Evolutionary conservation across 306 rosid genomes (phyloP).

Genomic region (Lathyrus sativus): DNA sequence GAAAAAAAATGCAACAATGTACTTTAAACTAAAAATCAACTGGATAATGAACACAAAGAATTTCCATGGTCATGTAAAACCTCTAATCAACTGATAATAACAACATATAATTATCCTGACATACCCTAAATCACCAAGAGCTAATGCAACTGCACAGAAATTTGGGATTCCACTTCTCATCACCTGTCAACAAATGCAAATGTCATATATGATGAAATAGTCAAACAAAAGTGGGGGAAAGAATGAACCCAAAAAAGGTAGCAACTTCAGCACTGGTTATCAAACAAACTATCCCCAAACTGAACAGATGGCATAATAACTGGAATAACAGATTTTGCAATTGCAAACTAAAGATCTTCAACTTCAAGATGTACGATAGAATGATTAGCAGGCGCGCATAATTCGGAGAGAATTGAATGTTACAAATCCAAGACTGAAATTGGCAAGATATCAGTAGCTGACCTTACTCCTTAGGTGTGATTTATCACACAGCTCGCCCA

Average conservation of each 20-base stretch:
- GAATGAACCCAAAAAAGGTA: constrained; percentile 10
- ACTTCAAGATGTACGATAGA: neutral
- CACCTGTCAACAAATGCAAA: constrained; percentile 61
- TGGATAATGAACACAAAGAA: constrained; percentile 16
- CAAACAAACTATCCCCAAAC: constrained; percentile 9
- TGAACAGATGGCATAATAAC: constrained; percentile 29
- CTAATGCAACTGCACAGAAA: constrained; percentile 97
- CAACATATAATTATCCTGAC: constrained; percentile 43
- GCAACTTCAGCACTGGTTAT: constrained; percentile 20
- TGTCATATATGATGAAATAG: constrained; percentile 6
- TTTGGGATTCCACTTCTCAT: constrained; percentile 97
- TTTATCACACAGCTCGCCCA: constrained; percentile 13
- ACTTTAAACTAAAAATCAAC: neutral
- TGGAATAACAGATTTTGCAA: constrained; percentile 21
- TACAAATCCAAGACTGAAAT: constrained; percentile 9
- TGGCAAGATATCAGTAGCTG: constrained; percentile 2
- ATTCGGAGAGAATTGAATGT: neutral
- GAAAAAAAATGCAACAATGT: neutral
- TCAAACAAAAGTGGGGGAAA: constrained; percentile 5
- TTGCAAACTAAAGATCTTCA: constrained; percentile 29
- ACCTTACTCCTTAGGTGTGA: neutral
- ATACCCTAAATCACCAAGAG: constrained; percentile 91
- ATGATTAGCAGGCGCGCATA: neutral
- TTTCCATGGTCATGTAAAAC: constrained; percentile 7
- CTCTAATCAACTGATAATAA: constrained; percentile 28